Evolutionary conservation across 2,329 filamentous ascomycete genomes (phyloP), one percentile per base, ranked within the genome.

Genomic region (Botrytis deweyae): DNA sequence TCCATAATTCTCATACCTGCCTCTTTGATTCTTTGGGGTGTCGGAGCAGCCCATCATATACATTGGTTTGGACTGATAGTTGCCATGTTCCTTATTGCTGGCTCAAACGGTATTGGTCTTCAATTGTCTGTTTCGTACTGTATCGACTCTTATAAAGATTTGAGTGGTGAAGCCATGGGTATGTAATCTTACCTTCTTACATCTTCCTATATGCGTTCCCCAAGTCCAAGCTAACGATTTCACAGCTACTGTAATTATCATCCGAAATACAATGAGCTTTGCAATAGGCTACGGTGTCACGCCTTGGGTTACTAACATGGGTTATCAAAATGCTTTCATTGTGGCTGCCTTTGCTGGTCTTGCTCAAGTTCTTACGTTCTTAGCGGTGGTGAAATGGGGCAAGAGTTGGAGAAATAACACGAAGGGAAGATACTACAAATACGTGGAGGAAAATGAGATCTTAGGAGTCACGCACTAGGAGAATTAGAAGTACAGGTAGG

Each of bases 281-380:
- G 85, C 84, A 9, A 82, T 87, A 44, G 82, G 83, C 42, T 88
- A 89, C 77, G 86, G 87, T 25, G 82, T 86, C 42, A 86, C 84
- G 0, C 84, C 84, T 0, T 86, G 84, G 84, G 78, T 85, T 2
- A 81, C 79, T 8, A 77, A 82, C 8, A 78, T 84, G 67, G 85
- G 85, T 0, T 81, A 82, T 42, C 83, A 85, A 61, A 85, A 85
- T 73, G 83, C 83, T 7, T 86, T 86, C 59, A 82, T 84, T 18
- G 79, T 82, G 4, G 84, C 83, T 0, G 84, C 85, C 74, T 84
- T 74, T 76, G 76, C 75, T 33, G 82, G 80, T 0, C 75, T 85
- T 72, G 82, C 80, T 8, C 82, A 83, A 65, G 81, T 83, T 36
- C 77, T 83, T 44, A 83, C 82, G 22, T 82, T 84, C 77, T 79